Evolutionary conservation across 2,329 filamentous ascomycete genomes (phyloP), one percentile per base, ranked within the genome.

Genomic region (Xylaria sp.): DNA sequence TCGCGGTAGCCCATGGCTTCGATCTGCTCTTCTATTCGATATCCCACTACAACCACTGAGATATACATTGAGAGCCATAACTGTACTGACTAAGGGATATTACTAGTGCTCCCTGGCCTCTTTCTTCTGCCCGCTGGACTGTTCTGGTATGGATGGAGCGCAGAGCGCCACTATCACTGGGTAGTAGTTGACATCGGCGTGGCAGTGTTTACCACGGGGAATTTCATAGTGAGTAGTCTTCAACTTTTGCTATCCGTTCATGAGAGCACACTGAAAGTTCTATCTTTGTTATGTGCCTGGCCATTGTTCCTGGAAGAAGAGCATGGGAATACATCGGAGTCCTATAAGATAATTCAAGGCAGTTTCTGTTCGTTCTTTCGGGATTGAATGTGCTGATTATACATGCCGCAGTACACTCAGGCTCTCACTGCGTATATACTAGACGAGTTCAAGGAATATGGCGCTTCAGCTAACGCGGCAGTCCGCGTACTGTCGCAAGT

Each of bases 151-250:
- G 85, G 84, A 37, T 87, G 84, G 84, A 77, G 80, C 0, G 84
- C 84, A 0, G 77, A 87, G 51, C 76, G 80, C 33, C 70, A 78
- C 1, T 74, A 78, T 0, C 81, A 83, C 67, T 89, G 83, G 83
- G 82, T 87, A 19, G 78, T 85, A 4, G 84, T 86, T 0, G 86
- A 88, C 49, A 78, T 88, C 23, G 86, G 86, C 2, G 82, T 82
- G 1, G 73, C 75, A 0, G 77, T 86, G n/a, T 83, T 88, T 61
- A 81, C 81, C 0, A 75, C 80, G 4, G 84, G 85, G 0, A 82
- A 81, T 67, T 81, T 86, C 47, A 78, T 83, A 43, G 60, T 62
- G 31, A 50, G 55, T 54, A 1, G 2, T n/a, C 14, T 14, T 17
- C 9, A 33, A 1, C 12, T 7, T 6, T 25, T 25, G 37, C 40